Evolutionary conservation across 441 rosid genomes (phyloP).

Genomic region (Flueggea neowawraea): DNA sequence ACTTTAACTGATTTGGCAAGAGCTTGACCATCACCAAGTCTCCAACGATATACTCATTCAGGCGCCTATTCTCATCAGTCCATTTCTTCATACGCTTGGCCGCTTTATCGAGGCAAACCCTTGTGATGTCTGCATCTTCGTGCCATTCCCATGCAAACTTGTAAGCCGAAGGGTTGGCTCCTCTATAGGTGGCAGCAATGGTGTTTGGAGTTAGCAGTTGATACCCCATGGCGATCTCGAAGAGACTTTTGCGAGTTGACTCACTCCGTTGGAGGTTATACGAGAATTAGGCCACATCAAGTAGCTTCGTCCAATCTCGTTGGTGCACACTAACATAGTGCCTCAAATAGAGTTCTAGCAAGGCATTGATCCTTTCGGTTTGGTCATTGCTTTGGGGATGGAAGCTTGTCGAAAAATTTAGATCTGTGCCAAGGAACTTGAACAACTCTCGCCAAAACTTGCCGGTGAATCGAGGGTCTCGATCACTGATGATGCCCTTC

Average conservation of each 20-base stretch:
- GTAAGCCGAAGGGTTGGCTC: too few species aligned
- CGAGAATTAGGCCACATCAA: slow-evolving; percentile 8
- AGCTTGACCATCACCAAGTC: too few species aligned
- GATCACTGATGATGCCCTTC: background rate
- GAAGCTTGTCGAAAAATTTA: background rate
- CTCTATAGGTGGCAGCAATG: background rate
- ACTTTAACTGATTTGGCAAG: too few species aligned
- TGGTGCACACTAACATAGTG: slow-evolving; percentile 3
- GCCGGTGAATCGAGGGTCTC: background rate
- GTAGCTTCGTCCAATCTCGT: slow-evolving; percentile 4
- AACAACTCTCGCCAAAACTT: background rate
- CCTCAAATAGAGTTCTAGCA: too few species aligned
- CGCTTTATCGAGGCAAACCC: too few species aligned
- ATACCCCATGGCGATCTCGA: slow-evolving; percentile 5
- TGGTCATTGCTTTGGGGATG: background rate
- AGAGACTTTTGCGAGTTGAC: slow-evolving; percentile 1
- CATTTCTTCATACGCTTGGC: too few species aligned
- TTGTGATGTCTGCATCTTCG: too few species aligned
- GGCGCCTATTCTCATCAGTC: too few species aligned
- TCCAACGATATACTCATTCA: too few species aligned
- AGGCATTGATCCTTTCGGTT: background rate
- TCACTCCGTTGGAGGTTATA: slow-evolving; percentile 7
- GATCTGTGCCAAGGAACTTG: background rate
- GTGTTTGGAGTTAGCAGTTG: background rate
- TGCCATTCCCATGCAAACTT: too few species aligned